Base-by-base conservation (phyloP, 192 early-diverging fungal species). In the Thoreauomyces humboldtii region DNA sequence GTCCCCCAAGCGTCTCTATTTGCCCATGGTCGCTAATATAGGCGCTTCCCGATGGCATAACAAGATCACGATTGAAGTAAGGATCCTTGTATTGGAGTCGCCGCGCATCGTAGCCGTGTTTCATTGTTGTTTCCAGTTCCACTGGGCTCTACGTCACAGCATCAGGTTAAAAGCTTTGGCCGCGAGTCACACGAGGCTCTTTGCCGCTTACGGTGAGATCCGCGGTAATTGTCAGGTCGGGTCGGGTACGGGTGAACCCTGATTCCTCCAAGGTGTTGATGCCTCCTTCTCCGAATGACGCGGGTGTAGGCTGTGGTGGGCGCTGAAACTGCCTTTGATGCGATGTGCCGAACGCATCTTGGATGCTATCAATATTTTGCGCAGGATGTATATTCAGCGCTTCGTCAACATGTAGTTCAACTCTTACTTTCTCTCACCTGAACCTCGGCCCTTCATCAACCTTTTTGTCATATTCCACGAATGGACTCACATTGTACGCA, bases 391-490 rank as follows among this genome's bases (percentile, higher is more conserved):
- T n/a, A n/a, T n/a, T n/a, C n/a, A n/a, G n/a, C n/a, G n/a, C n/a
- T n/a, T n/a, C n/a, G n/a, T n/a, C n/a, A n/a, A n/a, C n/a, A n/a
- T n/a, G n/a, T n/a, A n/a, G n/a, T n/a, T n/a, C n/a, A 17, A 41
- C 38, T 41, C 9, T 17, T 12, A 31, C 3, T 28, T 15, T 52
- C 50, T 37, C 64, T 57, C 41, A 73, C 71, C 46, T 44, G 57
- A 75, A 75, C 45, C 61, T 41, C 3, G 62, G 67, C 31, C 71
- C 75, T 57, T 79, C 78, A 64, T 79, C 78, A 0, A 79, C 74
- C 7, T 32, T 47, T 34, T 71, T 76, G 45, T 76, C 69, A 42
- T 79, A 79, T 19, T 77, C 61, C 21, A 79, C 78, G 60, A 47
- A 73, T 25, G 72, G 60, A 17, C 57, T 33, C 31, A 76, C 63